phyloP scores from a whole-genome alignment of 2,329 filamentous ascomycete species.

The Colletotrichum eleusines region DNA sequence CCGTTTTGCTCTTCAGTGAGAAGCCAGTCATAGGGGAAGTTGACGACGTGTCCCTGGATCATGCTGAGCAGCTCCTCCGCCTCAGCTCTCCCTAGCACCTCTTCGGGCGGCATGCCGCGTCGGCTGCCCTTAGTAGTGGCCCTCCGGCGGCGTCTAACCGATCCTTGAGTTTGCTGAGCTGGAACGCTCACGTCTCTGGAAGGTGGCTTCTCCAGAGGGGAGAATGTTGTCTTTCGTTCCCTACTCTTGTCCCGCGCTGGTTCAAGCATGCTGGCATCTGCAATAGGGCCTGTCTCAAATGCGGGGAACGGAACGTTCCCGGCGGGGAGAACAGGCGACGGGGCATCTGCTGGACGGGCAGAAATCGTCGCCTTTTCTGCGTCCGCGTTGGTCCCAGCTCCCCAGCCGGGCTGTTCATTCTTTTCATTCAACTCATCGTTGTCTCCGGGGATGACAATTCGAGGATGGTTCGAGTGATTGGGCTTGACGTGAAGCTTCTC shows the following conservation, averaged over 20 bases:
- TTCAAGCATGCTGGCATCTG: slow-evolving; percentile 49
- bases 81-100: slow-evolving; percentile 79
- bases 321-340: slow-evolving; percentile 57
- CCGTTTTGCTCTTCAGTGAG: slow-evolving; percentile 90
- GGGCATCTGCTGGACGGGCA: slow-evolving; percentile 49
- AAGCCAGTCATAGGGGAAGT: slow-evolving; percentile 97
- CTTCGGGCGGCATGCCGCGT: slow-evolving; percentile 76
- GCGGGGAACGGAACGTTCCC: slow-evolving; percentile 62
- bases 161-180: slow-evolving; percentile 55
- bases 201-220: slow-evolving; percentile 62
- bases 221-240: slow-evolving; percentile 69
- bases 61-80: slow-evolving; percentile 85
- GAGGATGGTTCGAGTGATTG: slow-evolving; percentile 48
- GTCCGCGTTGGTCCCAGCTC: slow-evolving; percentile 41
- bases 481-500: slow-evolving; percentile 47
- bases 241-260: slow-evolving; percentile 54
- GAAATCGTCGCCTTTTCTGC: slow-evolving; percentile 47
- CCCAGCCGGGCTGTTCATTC: slow-evolving; percentile 27
- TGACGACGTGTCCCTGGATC: slow-evolving; percentile 88
- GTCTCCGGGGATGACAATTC: slow-evolving; percentile 50
- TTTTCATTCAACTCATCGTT: slow-evolving; percentile 57
- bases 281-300: slow-evolving; percentile 54
- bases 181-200: slow-evolving; percentile 50
- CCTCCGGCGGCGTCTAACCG: slow-evolving; percentile 72
- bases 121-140: slow-evolving; percentile 78